Evolutionary conservation across 805 yeast genomes (phyloP).

Genomic region (Tetrapisispora nanseiensis): DNA sequence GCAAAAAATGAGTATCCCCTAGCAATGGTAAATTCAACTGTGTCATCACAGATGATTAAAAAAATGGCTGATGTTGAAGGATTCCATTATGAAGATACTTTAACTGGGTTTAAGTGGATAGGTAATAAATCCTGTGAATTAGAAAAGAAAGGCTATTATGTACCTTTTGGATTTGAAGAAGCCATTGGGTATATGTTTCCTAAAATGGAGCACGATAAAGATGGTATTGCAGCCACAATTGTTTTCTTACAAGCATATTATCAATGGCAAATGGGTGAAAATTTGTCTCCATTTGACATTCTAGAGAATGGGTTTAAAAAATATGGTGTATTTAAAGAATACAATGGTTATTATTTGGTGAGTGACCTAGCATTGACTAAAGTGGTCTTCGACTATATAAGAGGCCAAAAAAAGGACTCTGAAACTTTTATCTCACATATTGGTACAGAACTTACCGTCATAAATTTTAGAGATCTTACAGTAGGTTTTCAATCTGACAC

Average conservation of each 20-base stretch:
- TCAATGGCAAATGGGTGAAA: constrained; percentile 38
- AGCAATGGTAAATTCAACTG: constrained; percentile 72
- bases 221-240: constrained; percentile 75
- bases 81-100: constrained; percentile 63
- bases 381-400: constrained; percentile 45
- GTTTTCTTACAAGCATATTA: constrained; percentile 65
- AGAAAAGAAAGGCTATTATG: constrained; percentile 50
- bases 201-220: constrained; percentile 72
- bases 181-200: constrained; percentile 93
- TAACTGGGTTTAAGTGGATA: constrained; percentile 96
- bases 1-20: constrained; percentile 33
- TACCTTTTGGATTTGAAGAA: constrained; percentile 90
- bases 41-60: constrained; percentile 73
- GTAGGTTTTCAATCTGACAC: constrained; percentile 70
- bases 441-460: constrained; percentile 46
- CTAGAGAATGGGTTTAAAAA: constrained; percentile 48
- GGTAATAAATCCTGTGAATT: constrained; percentile 79
- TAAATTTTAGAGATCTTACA: constrained; percentile 76
- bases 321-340: constrained; percentile 76
- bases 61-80: constrained; percentile 56
- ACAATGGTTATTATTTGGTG: constrained; percentile 76
- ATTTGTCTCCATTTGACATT: constrained; percentile 32
- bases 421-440: constrained; percentile 36
- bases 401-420: constrained; percentile 27
- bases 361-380: constrained; percentile 43